These are phyloP conservation scores for Echeveria elegans DNA, from an alignment of 164 flowering plant genomes.

Conservation along the genomic window DNA sequence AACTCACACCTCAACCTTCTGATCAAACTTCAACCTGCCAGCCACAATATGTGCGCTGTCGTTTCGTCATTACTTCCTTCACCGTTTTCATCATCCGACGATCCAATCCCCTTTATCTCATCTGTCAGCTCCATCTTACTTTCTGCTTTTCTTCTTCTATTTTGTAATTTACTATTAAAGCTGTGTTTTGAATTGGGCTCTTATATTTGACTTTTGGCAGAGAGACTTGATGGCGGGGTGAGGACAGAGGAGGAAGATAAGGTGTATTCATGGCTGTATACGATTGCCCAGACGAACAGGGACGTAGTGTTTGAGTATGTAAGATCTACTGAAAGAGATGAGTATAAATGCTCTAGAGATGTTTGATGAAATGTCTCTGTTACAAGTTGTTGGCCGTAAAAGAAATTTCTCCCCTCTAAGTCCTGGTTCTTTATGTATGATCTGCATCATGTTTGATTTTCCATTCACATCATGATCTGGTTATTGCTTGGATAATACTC, in stretches of 20 bases:
- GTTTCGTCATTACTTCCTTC: no score
- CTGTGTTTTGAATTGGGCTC: constrained; percentile 10
- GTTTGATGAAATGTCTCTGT: constrained; percentile 2
- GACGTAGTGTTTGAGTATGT: constrained; percentile 64
- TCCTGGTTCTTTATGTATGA: no score
- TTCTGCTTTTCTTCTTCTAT: background rate
- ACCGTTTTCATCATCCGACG: background rate
- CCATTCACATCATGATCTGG: no score
- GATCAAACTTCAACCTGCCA: constrained; percentile 19
- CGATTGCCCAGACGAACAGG: constrained; percentile 42
- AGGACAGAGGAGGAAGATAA: constrained; percentile 56
- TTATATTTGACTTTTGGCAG: constrained; percentile 19
- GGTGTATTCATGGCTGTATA: constrained; percentile 54
- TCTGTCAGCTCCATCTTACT: background rate
- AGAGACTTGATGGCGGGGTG: constrained; percentile 37
- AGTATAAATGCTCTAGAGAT: constrained; percentile 6
- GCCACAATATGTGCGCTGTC: background rate
- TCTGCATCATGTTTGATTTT: no score
- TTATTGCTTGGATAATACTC: background rate
- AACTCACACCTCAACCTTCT: constrained; percentile 15
- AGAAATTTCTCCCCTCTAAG: no score
- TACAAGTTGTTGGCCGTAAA: no score
- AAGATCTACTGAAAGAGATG: constrained; percentile 68
- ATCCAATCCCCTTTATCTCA: background rate
- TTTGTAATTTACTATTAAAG: background rate